Evolutionary conservation across 768 basidiomycete genomes (phyloP), one percentile per base, ranked within the genome.

Genomic region (Tulasnella sp.): DNA sequence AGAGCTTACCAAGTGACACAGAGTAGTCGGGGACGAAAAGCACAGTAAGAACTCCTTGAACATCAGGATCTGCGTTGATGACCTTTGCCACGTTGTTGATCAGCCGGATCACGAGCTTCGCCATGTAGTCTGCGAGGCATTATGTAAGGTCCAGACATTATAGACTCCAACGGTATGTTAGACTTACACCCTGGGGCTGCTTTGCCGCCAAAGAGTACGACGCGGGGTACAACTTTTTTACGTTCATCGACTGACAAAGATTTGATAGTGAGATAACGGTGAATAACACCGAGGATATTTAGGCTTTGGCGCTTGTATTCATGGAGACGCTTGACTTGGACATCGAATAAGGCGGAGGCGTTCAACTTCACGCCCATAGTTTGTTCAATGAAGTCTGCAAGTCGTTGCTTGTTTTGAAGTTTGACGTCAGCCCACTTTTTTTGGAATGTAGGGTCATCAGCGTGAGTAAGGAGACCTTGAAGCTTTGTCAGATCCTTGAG

Each of bases 21-120:
- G 91, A 92, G 85, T 99, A 99, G 83, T 99, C 97, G 0, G 98
- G 96, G 29, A 99, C 88, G 92, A 99, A 99, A 87, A 92, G 93
- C 80, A 99, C 88, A 67, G 90, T 90, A 80, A 99, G 90, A 81
- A 93, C 90, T 79, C 94, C 91, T 81, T 91, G 91, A 42, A 95
- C 93, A 75, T 98, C 96, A 1, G 92, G 90, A 84, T 99, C 98
- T 20, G 86, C 88, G 82, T 87, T 94, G 86, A 96, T 91, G 80
- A 90, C 85, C 77, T 88, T 90, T 29, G 93, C 92, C 79, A 95
- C 95, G 80, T 95, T 95, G 81, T 95, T 92, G 85, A 99, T 96
- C 74, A 99, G 90, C 75, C 93, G 92, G 81, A 99, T 98, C 15
- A 92, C 92, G 81, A 95, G 87, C 85, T 99, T 98, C 32, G 96